These are phyloP conservation scores for Salix viminalis DNA, from an alignment of 345 rosid species.

Conservation along the genomic window DNA sequence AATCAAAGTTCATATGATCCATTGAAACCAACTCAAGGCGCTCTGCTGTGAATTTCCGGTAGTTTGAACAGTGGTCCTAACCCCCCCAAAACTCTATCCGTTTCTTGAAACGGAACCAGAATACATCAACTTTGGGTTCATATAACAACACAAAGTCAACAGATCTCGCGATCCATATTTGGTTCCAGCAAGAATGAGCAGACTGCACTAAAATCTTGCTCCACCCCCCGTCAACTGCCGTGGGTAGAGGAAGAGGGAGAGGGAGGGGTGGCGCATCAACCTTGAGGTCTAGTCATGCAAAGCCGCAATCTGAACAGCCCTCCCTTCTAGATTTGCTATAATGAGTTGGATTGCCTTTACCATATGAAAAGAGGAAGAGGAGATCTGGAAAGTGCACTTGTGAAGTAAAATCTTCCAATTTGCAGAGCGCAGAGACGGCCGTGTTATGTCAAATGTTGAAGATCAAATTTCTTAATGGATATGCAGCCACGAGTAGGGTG, in stretches of 20 bases:
- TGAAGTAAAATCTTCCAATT: neutral
- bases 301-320: constrained; percentile 49
- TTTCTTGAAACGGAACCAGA: too few relatives aligned
- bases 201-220: constrained; percentile 69
- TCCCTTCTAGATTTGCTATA: constrained; percentile 70
- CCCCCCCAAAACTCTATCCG: too few relatives aligned
- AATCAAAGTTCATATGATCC: too few relatives aligned
- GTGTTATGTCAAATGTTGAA: too few relatives aligned
- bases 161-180: constrained; percentile 68
- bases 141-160: too few relatives aligned
- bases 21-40: too few relatives aligned
- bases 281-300: constrained; percentile 40
- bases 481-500: neutral
- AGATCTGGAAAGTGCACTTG: neutral
- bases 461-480: neutral
- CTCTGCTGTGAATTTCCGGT: too few relatives aligned
- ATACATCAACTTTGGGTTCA: too few relatives aligned
- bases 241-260: constrained; percentile 67
- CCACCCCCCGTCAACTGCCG: constrained; percentile 82
- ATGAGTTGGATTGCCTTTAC: neutral
- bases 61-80: too few relatives aligned
- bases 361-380: neutral
- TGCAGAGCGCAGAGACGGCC: too few relatives aligned
- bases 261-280: constrained; percentile 48
- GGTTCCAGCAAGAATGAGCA: constrained; percentile 54